Evolutionary conservation across 306 rosid species (phyloP), one percentile per base, ranked within the genome.

Genomic region (Citrullus mucosospermus): DNA sequence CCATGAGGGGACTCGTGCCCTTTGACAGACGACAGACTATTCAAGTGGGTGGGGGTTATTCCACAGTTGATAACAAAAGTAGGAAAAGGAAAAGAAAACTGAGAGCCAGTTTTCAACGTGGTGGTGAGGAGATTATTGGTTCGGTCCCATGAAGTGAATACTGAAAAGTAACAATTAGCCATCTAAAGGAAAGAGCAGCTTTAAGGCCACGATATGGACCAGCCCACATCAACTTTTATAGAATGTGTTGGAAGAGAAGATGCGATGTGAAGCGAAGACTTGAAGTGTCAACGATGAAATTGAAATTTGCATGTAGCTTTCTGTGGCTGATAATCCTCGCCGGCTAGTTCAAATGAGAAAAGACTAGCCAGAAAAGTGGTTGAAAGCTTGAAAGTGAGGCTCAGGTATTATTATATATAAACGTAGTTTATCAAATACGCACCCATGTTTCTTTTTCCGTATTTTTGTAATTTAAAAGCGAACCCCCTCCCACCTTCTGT

Each of bases 81-180:
- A 51, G 75, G 55, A 69, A 68, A 68, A 43, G 48, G 30, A 4
- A 69, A 15, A 75, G 84, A 79, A 46, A 68, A 68, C 44, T 16
- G 71, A 68, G 75, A 68, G 75, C 34, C 75, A 41, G 75, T 68
- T 10, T 67, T 68, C 55, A 68, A 68, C 14, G 6, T 68, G 10
- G 54, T 68, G 34, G 34, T 11, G 75, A n/a, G 54, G 34, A 41
- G 75, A 43, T 68, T 68, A 71, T 46, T 71, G 76, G 57, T 22
- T 71, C 39, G 76, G 76, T 22, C 76, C 76, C 58, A 71, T 71
- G 76, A 71, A 71, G 54, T 41, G 55, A 68, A 71, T 46, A 71
- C 56, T 68, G 75, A 68, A 71, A 71, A 69, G 76, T 69, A 44
- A 44, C 56, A 44, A n/a, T 6, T 22, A n/a, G 36, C 18, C 20